Base-by-base conservation (phyloP, 208 protist genomes). In the Trypanosoma conorhini region DNA sequence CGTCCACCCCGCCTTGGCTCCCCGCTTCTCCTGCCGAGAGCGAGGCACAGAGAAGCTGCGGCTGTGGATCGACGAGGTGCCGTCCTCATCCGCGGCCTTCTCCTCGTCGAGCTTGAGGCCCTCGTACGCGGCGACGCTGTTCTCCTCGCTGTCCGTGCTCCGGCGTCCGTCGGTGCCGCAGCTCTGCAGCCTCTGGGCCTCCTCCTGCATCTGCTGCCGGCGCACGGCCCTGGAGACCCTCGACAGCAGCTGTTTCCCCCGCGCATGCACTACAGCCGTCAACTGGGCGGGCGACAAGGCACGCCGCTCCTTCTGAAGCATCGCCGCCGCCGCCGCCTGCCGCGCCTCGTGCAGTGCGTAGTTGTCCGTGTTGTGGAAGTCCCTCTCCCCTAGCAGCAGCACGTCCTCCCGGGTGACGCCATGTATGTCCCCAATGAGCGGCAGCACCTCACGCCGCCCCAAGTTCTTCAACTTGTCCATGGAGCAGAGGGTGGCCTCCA, bases 291-390 rank as follows among this genome's bases (percentile, higher is more conserved):
- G 72, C 22, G 71, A 62, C 1, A 82, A 35, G 1, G 26, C n/a
- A 5, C 51, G 74, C 17, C 85, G 71, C 2, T 68, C 12, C 24
- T 24, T 44, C 24, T 24, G 9, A n/a, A n/a, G n/a, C 21, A 52
- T 17, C 21, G 7, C 13, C 21, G 12, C 50, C 19, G 3, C 9
- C 4, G 50, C 50, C 17, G 24, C 40, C 19, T 50, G 46, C 38
- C 76, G 68, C 35, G 74, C 79, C 15, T 55, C 56, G 35, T 71
- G 76, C 35, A 89, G 66, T 12, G 74, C 38, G 70, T 82, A 87
- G 63, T 86, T 77, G 51, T 83, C 76, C 21, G 70, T 71, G 74
- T 92, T 83, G 51, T 51, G 48, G 51, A 80, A 84, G 46, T 80
- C 51, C 19, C 0, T 54, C 17, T 44, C 19, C 62, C 86, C 71